Evolutionary conservation across 768 basidiomycete genomes (phyloP).

Genomic region (Calocybe gangraenosa): DNA sequence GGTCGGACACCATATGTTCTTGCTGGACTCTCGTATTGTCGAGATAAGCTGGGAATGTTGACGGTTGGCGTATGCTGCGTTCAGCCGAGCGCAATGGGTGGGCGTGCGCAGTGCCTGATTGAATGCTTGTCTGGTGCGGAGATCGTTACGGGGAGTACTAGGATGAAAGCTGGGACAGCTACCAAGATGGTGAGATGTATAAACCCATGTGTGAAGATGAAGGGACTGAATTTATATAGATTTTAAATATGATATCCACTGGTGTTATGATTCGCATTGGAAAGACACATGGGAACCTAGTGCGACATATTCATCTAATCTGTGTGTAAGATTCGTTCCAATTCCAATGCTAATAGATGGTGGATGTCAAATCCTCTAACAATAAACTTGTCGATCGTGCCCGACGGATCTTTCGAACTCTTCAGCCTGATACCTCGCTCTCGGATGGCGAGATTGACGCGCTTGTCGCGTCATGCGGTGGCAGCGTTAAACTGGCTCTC

Average conservation of each 20-base stretch:
- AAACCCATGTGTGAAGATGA: conserved; percentile 28
- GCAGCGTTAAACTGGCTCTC: conserved; percentile 28
- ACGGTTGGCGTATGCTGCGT: conserved; percentile 27
- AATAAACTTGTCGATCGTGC: conserved; percentile 26
- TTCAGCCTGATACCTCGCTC: conserved; percentile 17
- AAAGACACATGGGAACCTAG: conserved; percentile 31
- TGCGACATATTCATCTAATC: conserved; percentile 7
- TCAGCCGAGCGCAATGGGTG: conserved; percentile 22
- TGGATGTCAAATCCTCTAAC: conserved; percentile 28
- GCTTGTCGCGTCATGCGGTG: conserved; percentile 24
- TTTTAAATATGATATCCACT: conserved; percentile 34
- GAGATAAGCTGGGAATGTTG: conserved; percentile 18
- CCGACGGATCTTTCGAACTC: conserved; percentile 25
- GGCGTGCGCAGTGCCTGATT: conserved; percentile 22
- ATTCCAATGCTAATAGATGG: conserved; percentile 22
- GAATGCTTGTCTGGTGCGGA: conserved; percentile 29
- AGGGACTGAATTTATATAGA: conserved; percentile 17
- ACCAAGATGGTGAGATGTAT: conserved; percentile 27
- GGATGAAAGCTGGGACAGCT: conserved; percentile 33
- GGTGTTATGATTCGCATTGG: conserved; percentile 30
- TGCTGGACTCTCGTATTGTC: conserved; percentile 23
- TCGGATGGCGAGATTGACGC: conserved; percentile 24
- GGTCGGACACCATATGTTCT: conserved; percentile 33
- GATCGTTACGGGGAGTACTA: conserved; percentile 28
- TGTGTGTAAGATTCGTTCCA: neutral